Evolutionary conservation across 345 rosid species (phyloP), one percentile per base, ranked within the genome.

Genomic region (Heritiera fomes): DNA sequence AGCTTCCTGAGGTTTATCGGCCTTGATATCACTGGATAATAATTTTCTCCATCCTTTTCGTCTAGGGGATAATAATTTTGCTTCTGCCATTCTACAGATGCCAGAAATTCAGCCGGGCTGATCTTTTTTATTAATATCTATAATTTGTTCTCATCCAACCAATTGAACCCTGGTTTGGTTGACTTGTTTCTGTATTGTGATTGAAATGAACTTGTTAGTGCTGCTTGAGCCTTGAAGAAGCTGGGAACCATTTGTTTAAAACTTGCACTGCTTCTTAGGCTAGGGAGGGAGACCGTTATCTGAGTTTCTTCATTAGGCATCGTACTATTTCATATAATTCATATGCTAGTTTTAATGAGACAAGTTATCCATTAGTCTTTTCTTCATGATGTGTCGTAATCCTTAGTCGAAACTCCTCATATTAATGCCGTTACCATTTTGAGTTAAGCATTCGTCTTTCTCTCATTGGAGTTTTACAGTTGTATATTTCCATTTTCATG

Each of bases 1-100:
- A 79, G 75, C 99, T 96, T 83, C 98, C 98, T 5, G 89, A 90
- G 41, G 93, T 85, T 76, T 94, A 91, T 81, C 86, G 91, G 82
- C 61, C 94, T 63, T 96, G 90, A 92, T 64, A 13, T 60, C 15
- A 18, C 53, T 34, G 15, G 58, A 32, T 32, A 14, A 12, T 77
- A 59, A 55, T 68, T 68, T 61, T 17, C 20, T 66, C 73, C 71
- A 60, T 50, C 30, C 34, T 55, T 9, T 68, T 75, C 13, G 5
- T 43, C 50, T 49, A 30, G 10, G 50, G 61, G 78, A 47, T n/a
- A 62, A 20, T 41, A 46, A 60, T 52, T 58, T 56, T 76, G 53
- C 46, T 9, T 50, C 38, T 9, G 0, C 43, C 41, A 11, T 69
- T 70, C 50, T 12, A 38, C 40, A 38, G 11, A 15, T 78, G 30